Evolutionary conservation across 371 early-diverging fungal genomes (phyloP), one percentile per base, ranked within the genome.

Genomic region (Mucor mucedo): DNA sequence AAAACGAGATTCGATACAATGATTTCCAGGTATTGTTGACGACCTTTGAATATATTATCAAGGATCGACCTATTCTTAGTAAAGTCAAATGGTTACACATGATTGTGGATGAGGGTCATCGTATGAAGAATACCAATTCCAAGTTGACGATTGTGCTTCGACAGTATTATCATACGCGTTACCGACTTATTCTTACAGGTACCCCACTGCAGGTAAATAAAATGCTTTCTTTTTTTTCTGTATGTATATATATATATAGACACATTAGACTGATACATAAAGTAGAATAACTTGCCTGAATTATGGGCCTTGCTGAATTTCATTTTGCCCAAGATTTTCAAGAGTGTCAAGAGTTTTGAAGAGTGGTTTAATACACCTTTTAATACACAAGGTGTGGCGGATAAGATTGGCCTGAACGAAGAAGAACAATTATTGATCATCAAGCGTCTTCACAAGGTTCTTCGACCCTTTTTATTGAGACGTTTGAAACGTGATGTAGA

Each of bases 401-500:
- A 95, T 61, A 87, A 89, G 57, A 87, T 95, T 42, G 93, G 90
- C 60, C 84, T 97, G 33, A 96, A 91, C 73, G 98, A 98, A 88
- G 98, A 99, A 88, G 99, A 99, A 78, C 89, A 92, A 49, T 82
- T 98, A 33, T 87, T 98, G 60, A 92, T 98, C 66, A 97, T 99
- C 68, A 89, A 92, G 68, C 94, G 98, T 74, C 83, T 99, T 52
- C 98, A 99, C 78, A 97, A 95, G 77, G 87, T 99, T 27, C 82
- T 99, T 39, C 89, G 98, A 16, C 99, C 99, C 13, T 96, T 99
- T 86, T 84, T 99, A 78, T 80, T 99, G 53, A 85, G 99, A 45
- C 90, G 99, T 44, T 80, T 99, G 69, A 99, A 99, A 84, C 97
- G 97, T 79, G 99, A 99, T 86, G 99, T 99, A 33, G 99, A 99